Conservation (phyloP, 73 alveolate species). For the Paramecium sonneborni region DNA sequence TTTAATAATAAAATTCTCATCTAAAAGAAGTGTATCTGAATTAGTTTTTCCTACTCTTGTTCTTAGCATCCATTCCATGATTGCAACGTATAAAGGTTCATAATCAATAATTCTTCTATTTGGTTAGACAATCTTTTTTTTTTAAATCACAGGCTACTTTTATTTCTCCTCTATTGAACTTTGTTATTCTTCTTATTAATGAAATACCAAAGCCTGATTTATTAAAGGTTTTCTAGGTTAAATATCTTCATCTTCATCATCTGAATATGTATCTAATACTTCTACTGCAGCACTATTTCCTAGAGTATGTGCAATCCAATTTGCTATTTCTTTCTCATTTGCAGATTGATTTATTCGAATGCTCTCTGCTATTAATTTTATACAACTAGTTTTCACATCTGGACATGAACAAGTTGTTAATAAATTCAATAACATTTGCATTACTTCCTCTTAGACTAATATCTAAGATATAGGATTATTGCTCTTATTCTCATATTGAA, state of each 20-base stretch:
- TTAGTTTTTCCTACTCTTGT: conserved; percentile 58
- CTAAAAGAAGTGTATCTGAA: conserved; percentile 32
- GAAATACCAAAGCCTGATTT: conserved; percentile 27
- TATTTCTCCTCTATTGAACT: neutral
- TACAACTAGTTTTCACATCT: conserved; percentile 55
- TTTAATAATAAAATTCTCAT: conserved; percentile 42
- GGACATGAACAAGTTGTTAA: conserved; percentile 52
- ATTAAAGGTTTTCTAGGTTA: neutral
- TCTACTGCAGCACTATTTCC: conserved; percentile 57
- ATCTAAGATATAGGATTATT: conserved; percentile 37
- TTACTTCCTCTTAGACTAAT: neutral
- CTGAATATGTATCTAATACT: neutral
- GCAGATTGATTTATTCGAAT: conserved; percentile 6
- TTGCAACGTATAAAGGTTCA: conserved; percentile 67
- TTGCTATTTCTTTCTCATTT: neutral
- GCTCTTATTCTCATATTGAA: neutral
- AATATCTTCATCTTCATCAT: conserved; percentile 1
- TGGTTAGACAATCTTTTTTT: neutral
- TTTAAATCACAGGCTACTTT: neutral
- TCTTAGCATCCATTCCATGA: conserved; percentile 67
- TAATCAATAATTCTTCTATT: conserved; percentile 53
- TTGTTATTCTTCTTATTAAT: neutral
- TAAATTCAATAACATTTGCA: conserved; percentile 39
- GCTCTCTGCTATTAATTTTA: conserved; percentile 35
- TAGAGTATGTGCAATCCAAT: conserved; percentile 50